These are phyloP conservation scores for Pseudogymnoascus sp. DNA, from an alignment of 2,329 filamentous ascomycete species.

Conservation along the genomic window DNA sequence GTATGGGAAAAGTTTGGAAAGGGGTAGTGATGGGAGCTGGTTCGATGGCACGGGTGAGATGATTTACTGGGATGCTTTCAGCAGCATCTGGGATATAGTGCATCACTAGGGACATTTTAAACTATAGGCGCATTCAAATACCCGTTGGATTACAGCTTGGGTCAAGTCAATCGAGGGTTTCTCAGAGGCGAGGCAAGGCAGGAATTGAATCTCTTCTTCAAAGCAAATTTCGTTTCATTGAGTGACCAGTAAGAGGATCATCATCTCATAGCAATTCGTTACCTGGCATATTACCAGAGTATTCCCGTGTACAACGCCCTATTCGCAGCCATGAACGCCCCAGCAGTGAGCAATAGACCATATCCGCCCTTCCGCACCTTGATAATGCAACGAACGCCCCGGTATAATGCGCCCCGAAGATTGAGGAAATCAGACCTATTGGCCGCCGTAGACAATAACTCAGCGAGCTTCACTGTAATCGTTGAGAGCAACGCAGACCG, in stretches of 20 bases:
- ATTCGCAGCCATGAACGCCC: background rate
- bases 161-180: background rate
- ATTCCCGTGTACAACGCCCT: background rate
- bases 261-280: background rate
- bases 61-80: background rate
- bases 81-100: background rate
- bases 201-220: background rate
- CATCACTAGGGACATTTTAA: background rate
- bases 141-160: background rate
- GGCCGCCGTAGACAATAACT: constrained; percentile 1
- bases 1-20: background rate
- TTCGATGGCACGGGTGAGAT: background rate
- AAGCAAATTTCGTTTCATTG: background rate
- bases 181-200: background rate
- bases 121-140: background rate
- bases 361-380: background rate
- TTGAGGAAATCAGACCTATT: constrained; percentile 1
- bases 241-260: background rate
- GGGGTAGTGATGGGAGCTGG: background rate
- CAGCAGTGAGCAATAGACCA: background rate
- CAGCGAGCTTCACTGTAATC: constrained; percentile 41
- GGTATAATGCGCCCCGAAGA: background rate
- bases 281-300: background rate
- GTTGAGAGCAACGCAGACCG: constrained; percentile 66
- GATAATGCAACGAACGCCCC: constrained; percentile 3